Base-by-base conservation (phyloP, 108 stramenopile species). In the Cyclotella sp. region DNA sequence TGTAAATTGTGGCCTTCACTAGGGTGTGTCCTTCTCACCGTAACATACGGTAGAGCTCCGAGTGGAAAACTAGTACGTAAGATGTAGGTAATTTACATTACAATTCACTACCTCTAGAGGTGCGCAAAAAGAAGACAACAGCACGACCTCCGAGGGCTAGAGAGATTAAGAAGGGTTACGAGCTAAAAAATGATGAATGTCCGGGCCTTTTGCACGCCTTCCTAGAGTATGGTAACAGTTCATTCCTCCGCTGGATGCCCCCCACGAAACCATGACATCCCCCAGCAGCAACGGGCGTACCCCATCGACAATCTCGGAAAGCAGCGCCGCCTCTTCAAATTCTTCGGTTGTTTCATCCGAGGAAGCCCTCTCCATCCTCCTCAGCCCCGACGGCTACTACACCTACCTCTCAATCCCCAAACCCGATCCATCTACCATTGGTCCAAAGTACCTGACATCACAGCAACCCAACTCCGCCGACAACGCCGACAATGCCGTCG, bases 341-440 rank as follows among this genome's bases (percentile, higher is more conserved):
- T 53, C 54, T 30, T 40, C 75, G n/a, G 65, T 71, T 28, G 41
- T 79, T 18, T 71, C 78, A 7, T 63, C 78, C 58, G 47, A 63
- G 46, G 90, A 89, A 30, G 93, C 93, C 29, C 77, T 94, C 63
- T 78, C 88, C 63, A 43, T 81, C 63, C 77, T 95, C 49, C 68
- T 95, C 9, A 69, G 85, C 29, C 94, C 94, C 39, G 94, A 95
- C 78, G 94, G 94, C 12, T 95, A 95, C 69, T 95, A 95, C 78
- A 76, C 69, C n/a, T 92, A 92, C 72, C 82, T 95, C 5, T 69
- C 70, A 26, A 88, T 95, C 40, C 70, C 76, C 21, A 90, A 89
- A 59, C 72, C 85, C 8, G 67, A 64, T 8, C 52, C 69, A 11
- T 58, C 69, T 0, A 27, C 22, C 13, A 29, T 43, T 57, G 42